These are phyloP conservation scores for Beverwykella pulmonaria DNA, from an alignment of 495 filamentous ascomycete genomes.

Conservation along the genomic window DNA sequence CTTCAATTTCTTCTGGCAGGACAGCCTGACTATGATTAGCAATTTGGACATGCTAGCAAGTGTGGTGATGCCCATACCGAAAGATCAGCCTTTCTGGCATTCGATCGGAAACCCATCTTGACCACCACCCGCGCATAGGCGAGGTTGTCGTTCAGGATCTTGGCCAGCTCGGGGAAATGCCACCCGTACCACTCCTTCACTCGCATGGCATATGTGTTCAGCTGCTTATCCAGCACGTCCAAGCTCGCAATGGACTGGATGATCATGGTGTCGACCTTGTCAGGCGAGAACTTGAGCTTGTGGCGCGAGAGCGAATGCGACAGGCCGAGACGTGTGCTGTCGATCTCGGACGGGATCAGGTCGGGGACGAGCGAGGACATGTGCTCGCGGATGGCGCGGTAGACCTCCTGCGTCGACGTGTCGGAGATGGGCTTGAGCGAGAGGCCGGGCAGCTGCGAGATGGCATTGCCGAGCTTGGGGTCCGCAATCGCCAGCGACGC, in stretches of 20 bases:
- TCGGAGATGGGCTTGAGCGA: slow-evolving; percentile 85
- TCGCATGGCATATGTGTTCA: slow-evolving; percentile 98
- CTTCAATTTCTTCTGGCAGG: slow-evolving; percentile 93
- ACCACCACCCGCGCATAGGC: slow-evolving; percentile 88
- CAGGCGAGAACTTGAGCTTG: slow-evolving; percentile 97
- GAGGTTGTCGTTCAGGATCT: slow-evolving; percentile 96
- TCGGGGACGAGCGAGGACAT: slow-evolving; percentile 89
- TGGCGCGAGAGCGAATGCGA: slow-evolving; percentile 97
- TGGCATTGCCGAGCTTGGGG: slow-evolving; percentile 87
- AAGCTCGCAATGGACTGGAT: slow-evolving; percentile 93
- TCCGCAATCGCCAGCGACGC: slow-evolving; percentile 92
- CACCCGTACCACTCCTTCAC: slow-evolving; percentile 99
- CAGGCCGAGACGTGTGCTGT: slow-evolving; percentile 91
- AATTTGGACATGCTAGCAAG: too few relatives aligned
- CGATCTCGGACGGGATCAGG: slow-evolving; percentile 78
- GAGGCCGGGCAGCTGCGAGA: slow-evolving; percentile 87
- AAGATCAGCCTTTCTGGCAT: slow-evolving; percentile 74
- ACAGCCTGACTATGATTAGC: slow-evolving; percentile 54
- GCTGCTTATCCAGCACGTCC: slow-evolving; percentile 96
- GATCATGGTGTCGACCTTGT: slow-evolving; percentile 99
- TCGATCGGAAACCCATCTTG: slow-evolving; percentile 82
- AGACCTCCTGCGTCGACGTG: slow-evolving; percentile 81
- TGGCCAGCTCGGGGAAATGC: slow-evolving; percentile 98
- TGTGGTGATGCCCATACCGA: slow-evolving; percentile 48
- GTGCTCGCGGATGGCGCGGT: slow-evolving; percentile 89